Evolutionary conservation across 768 basidiomycete species (phyloP), one percentile per base, ranked within the genome.

Genomic region (Astraeus odoratus): DNA sequence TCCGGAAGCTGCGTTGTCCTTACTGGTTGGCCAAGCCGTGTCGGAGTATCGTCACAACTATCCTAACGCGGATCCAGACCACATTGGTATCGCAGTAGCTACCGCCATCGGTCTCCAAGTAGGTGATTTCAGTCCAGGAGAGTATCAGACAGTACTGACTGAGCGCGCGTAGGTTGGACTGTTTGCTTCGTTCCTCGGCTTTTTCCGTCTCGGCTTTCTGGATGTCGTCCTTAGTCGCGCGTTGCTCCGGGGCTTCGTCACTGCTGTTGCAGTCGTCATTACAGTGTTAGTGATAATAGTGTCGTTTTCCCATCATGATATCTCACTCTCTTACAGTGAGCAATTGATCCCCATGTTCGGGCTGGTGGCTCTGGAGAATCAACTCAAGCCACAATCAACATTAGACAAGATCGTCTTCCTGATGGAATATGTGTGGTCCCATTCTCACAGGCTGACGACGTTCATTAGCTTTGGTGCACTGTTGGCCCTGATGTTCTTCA

Each of bases 191-290:
- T 61, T 86, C 20, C 73, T 96, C 24, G 94, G 94, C 3, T 77
- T 95, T 55, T 83, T 94, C 59, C 76, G 91, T 20, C 71, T 97
- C 8, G 92, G 93, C 2, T 95, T 95, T 65, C 79, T 95, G 43
- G 94, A 97, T 60, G 93, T 95, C 10, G 86, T 95, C 5, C 75
- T 97, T 23, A 91, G 88, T 55, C 81, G 91, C 42, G 89, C 92
- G 3, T 72, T 95, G 12, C 72, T 95, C 44, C 77, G 88, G 23
- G 93, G 93, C 3, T 94, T 95, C 59, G 77, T 95, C 36, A 81
- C 83, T 1, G 90, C 92, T 13, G 75, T 93, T 22, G 88, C 85
- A 1, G 74, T 86, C 6, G 83, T 97, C 34, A 94, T 97, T 55
- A 72, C 84, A 59, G 80, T 91, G 86, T 87, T 52, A 39, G 83